Base-by-base conservation (phyloP, 768 basidiomycete genomes). In the Trametes gibbosa region DNA sequence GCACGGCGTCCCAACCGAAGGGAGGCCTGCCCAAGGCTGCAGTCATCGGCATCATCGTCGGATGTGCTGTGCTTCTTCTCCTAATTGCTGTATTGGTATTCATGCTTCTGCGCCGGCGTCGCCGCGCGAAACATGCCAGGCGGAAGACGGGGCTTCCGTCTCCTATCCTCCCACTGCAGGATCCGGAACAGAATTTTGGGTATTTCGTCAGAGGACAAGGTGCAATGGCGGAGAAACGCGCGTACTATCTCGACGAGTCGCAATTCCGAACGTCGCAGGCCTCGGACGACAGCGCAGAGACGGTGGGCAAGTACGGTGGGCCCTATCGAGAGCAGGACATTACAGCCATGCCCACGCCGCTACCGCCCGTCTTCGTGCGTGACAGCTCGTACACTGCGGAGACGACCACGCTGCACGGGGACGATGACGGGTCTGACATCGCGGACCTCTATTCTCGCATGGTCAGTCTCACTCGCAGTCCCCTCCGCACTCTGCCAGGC, bases 141-240 rank as follows among this genome's bases (percentile, higher is more conserved):
- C 49, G 21, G 37, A 34, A 24, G 16, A 27, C 25, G n/a, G n/a
- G n/a, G 2, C 54, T 61, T 2, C 47, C 50, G 13, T 58, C 63
- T 24, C 60, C 63, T 23, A 42, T 27, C 5, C 56, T 64, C 37
- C 63, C 63, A 7, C 42, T 64, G 29, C 63, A 64, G 49, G 59
- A 61, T 25, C 63, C 63, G 2, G 59, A 63, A 29, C 50, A 53
- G 21, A 56, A 64, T 47, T 53, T 45, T 17, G 59, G 45, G 13
- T 64, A 61, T 50, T 53, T 56, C 48, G 53, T 54, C 50, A 35
- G 56, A 2, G 50, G 59, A 2, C 48, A 50, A 21, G 56, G 43
- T 7, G n/a, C 47, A 47, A 51, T 45, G 41, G 32, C 50, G 17
- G 50, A 52, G 42, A 39, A 52, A 23, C 50, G 58, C 25, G 27